phyloP scores from a whole-genome alignment of 164 flowering plant genomes.

The Umbilicus rupestris region DNA sequence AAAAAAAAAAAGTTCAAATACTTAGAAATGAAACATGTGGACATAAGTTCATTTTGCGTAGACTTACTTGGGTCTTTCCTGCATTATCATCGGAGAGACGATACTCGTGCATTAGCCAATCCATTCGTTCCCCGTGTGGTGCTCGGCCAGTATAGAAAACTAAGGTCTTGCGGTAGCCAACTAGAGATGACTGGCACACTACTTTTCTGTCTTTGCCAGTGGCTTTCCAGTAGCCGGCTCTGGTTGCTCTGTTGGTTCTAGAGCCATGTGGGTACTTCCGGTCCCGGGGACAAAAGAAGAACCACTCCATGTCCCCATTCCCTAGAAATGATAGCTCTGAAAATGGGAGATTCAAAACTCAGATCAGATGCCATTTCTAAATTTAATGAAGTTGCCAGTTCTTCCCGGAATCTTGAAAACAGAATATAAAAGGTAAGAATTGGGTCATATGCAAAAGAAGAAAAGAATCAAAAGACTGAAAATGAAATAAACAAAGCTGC shows the following conservation, averaged over 20 bases:
- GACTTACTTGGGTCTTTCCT: constrained; percentile 34
- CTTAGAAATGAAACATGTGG: not conserved
- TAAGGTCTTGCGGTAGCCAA: constrained; percentile 69
- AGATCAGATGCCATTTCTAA: not conserved
- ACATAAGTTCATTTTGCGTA: not conserved
- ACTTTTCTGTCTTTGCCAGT: constrained; percentile 88
- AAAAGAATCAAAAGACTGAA: constrained; percentile 12
- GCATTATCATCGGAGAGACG: constrained; percentile 61
- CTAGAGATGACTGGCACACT: constrained; percentile 35
- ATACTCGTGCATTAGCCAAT: constrained; percentile 94
- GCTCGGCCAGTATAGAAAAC: constrained; percentile 87
- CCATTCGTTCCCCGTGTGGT: constrained; percentile 74
- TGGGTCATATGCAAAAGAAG: constrained; percentile 11
- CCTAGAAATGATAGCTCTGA: constrained; percentile 89
- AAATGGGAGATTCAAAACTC: constrained; percentile 8
- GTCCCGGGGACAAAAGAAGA: constrained; percentile 87
- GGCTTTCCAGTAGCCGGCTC: constrained; percentile 95
- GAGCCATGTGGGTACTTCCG: constrained; percentile 87
- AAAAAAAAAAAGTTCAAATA: not conserved
- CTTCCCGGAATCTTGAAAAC: constrained; percentile 2
- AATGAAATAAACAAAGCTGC: not conserved
- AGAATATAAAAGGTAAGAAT: not conserved
- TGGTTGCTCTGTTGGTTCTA: constrained; percentile 84
- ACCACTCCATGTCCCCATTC: constrained; percentile 83
- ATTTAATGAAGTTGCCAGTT: not conserved